phyloP scores from a whole-genome alignment of 148 eudicot genomes.

The Camellia sinensis region DNA sequence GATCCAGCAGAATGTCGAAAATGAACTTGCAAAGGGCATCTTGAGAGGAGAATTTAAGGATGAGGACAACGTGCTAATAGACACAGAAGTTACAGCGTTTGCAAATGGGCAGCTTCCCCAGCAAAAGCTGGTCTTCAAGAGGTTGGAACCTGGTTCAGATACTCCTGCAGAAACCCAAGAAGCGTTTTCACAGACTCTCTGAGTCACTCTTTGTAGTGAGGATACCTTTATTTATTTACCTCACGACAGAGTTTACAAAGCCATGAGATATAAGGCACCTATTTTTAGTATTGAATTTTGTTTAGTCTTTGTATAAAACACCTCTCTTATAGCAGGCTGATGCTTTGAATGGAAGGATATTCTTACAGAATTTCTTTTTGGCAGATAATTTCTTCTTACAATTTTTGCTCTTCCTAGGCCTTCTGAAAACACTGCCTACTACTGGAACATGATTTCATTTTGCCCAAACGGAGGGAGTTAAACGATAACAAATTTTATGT shows the following conservation, averaged over 20 bases:
- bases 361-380: too few relatives aligned
- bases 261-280: not conserved
- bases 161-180: slow-evolving; percentile 37
- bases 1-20: slow-evolving; percentile 80
- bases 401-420: too few relatives aligned
- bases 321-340: not conserved
- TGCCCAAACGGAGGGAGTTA: too few relatives aligned
- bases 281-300: not conserved
- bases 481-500: too few relatives aligned
- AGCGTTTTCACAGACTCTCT: slow-evolving; percentile 39
- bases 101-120: slow-evolving; percentile 84
- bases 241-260: not conserved
- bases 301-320: not conserved
- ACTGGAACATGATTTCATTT: too few relatives aligned
- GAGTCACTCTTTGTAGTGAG: not conserved
- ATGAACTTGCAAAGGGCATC: slow-evolving; percentile 91
- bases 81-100: slow-evolving; percentile 73
- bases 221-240: too few relatives aligned
- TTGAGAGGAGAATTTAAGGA: slow-evolving; percentile 88
- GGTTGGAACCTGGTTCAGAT: slow-evolving; percentile 37
- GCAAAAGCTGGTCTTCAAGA: slow-evolving; percentile 64
- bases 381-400: too few relatives aligned
- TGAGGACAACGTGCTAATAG: slow-evolving; percentile 64
- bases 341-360: too few relatives aligned
- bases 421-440: too few relatives aligned